Percentiles rank a stretch among this genome's conserved stretches.
Evolutionary conservation across 805 yeast species (phyloP).

Genomic region (Wickerhamiella musiphila): DNA sequence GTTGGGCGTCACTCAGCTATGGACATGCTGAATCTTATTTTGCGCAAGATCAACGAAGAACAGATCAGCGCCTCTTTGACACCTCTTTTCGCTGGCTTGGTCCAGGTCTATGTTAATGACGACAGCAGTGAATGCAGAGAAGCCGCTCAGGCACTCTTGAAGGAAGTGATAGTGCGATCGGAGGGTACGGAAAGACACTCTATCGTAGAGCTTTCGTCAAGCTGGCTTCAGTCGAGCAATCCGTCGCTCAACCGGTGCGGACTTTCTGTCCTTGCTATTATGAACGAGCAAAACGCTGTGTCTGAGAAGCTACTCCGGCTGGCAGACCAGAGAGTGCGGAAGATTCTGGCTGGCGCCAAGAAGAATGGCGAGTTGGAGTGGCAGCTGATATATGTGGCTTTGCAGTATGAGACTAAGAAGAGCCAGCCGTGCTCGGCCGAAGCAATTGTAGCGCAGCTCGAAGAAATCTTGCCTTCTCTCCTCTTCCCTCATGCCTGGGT

Average conservation of each 20-base stretch:
- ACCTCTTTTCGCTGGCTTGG: slow-evolving; percentile 68
- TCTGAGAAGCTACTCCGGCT: slow-evolving; percentile 1
- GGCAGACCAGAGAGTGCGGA: slow-evolving; percentile 1
- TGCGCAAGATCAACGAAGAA: slow-evolving; percentile 36
- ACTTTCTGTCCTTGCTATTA: slow-evolving; percentile 10
- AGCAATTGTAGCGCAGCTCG: slow-evolving; percentile 23
- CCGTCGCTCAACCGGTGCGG: slow-evolving; percentile 14
- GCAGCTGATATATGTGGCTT: slow-evolving; percentile 59
- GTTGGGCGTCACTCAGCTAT: slow-evolving; percentile 78
- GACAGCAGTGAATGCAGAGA: slow-evolving; percentile 66
- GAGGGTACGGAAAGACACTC: slow-evolving; percentile 1
- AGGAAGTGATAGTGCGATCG: slow-evolving; percentile 18
- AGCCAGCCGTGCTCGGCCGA: no score
- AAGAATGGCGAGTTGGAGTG: slow-evolving; percentile 37
- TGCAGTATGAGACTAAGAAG: slow-evolving; percentile 27
- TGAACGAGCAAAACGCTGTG: slow-evolving; percentile 3
- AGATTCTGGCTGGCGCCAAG: slow-evolving; percentile 2
- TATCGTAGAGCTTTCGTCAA: slow-evolving; percentile 8
- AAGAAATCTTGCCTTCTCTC: slow-evolving; percentile 32
- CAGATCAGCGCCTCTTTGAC: slow-evolving; percentile 33
- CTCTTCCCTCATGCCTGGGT: slow-evolving; percentile 90
- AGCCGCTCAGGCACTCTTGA: slow-evolving; percentile 52
- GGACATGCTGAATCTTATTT: slow-evolving; percentile 62
- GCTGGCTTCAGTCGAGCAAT: slow-evolving; percentile 6
- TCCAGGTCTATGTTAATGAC: slow-evolving; percentile 64